Conservation (phyloP, 768 basidiomycete species). For the Panaeolus papilionaceus region DNA sequence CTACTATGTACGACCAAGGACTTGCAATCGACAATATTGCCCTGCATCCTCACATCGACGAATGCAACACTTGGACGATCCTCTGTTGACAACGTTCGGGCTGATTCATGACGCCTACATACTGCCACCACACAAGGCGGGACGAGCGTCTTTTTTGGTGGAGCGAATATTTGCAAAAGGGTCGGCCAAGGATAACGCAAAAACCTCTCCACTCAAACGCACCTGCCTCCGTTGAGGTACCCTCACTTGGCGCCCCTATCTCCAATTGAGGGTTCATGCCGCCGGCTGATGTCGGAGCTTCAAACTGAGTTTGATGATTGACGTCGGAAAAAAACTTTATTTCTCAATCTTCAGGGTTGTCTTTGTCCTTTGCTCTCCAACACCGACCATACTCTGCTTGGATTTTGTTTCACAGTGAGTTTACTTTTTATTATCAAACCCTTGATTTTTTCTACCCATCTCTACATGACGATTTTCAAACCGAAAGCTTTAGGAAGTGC, state of each 20-base stretch:
- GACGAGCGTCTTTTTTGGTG: no score
- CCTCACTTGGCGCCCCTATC: neutral
- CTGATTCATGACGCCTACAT: no score
- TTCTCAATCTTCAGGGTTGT: neutral
- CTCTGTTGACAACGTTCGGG: no score
- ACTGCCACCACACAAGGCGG: no score
- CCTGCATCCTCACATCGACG: no score
- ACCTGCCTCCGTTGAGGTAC: no score
- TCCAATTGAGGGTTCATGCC: neutral
- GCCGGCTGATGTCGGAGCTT: neutral
- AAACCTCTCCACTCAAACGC: no score
- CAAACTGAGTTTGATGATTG: neutral
- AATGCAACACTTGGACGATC: no score
- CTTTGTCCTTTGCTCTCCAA: neutral
- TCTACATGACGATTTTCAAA: conserved; percentile 49
- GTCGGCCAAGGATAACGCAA: no score
- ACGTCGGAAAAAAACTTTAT: conserved; percentile 1
- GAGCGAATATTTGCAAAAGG: no score
- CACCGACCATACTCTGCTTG: neutral
- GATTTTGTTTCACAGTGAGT: conserved; percentile 17
- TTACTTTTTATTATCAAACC: neutral
- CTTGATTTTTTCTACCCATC: conserved; percentile 14
- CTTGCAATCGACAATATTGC: no score
- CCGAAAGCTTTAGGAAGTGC: conserved; percentile 65
- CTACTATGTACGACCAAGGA: no score